phyloP scores from a whole-genome alignment of 371 early-diverging fungal species.

The Fennellomyces sp. region DNA sequence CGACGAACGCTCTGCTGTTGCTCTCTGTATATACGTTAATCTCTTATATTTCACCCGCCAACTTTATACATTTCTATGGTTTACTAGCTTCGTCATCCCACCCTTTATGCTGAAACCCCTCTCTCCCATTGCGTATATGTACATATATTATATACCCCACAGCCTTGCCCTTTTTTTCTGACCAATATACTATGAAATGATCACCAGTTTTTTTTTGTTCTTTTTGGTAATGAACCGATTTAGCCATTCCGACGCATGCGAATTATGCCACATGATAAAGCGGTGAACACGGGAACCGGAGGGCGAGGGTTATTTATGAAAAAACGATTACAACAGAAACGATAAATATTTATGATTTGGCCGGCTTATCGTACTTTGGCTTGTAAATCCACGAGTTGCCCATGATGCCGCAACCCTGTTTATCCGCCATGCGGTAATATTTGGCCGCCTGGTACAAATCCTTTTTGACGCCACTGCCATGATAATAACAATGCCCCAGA shows the following conservation, averaged over 20 bases:
- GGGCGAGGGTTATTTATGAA: neutral
- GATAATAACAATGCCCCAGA: slow-evolving; percentile 77
- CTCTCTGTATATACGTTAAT: neutral
- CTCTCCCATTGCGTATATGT: no score
- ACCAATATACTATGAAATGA: no score
- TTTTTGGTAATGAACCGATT: neutral
- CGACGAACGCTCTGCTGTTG: neutral
- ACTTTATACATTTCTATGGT: neutral
- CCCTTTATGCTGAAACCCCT: no score
- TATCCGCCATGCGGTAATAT: slow-evolving; percentile 84
- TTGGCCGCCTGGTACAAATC: slow-evolving; percentile 80
- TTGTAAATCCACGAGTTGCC: slow-evolving; percentile 84
- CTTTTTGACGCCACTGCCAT: slow-evolving; percentile 81
- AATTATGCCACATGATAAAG: no score
- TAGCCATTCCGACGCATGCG: neutral
- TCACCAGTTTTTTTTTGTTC: no score
- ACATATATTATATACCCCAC: no score
- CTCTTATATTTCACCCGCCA: neutral
- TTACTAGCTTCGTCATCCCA: no score
- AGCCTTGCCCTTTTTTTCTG: no score
- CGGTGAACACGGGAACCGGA: no score
- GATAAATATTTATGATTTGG: slow-evolving; percentile 4
- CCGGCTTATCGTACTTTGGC: slow-evolving; percentile 43
- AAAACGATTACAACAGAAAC: neutral
- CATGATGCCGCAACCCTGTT: slow-evolving; percentile 80